Base-by-base conservation (phyloP, 78 protist genomes). In the Andalucia godoyi region DNA sequence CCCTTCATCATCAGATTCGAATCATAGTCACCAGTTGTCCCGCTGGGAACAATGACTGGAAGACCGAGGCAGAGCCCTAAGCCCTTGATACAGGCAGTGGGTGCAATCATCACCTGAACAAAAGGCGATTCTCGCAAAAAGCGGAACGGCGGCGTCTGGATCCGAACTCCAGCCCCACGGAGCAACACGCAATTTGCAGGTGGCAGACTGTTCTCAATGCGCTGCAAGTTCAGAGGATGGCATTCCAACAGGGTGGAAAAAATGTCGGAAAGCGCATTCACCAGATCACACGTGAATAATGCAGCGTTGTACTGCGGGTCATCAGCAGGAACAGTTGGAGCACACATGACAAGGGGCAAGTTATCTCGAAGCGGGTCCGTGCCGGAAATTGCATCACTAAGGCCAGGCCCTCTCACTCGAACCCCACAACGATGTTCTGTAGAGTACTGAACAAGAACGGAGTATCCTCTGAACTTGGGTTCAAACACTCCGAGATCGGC, bases 61-160 rank as follows among this genome's bases (percentile, higher is more conserved):
- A 85, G 53, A 13, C 57, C 80, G 17, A 85, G 42, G 13, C 81
- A 67, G 74, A 78, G 62, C 41, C 88, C 93, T 13, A 87, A 46
- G 8, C 93, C 93, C 12, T 75, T 79, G 49, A 87, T 85, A 39
- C 85, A 80, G 57, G 84, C 74, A 15, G 93, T 87, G 34, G 93
- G 93, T 1, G 93, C 93, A 15, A 87, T 84, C 88, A 81, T 78
- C n/a, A n/a, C n/a, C n/a, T n/a, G n/a, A n/a, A n/a, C n/a, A n/a
- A n/a, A n/a, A n/a, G n/a, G n/a, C n/a, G n/a, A n/a, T n/a, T n/a
- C n/a, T n/a, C n/a, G n/a, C n/a, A n/a, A n/a, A 59, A 85, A 81
- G 29, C n/a, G 27, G 46, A 85, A 74, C 1, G 84, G 47, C 33
- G 80, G 83, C 29, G 74, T 85, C 4, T 72, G 49, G 21, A 84